Base-by-base conservation (phyloP, 2,329 filamentous ascomycete genomes). In the Cytospora piceae region DNA sequence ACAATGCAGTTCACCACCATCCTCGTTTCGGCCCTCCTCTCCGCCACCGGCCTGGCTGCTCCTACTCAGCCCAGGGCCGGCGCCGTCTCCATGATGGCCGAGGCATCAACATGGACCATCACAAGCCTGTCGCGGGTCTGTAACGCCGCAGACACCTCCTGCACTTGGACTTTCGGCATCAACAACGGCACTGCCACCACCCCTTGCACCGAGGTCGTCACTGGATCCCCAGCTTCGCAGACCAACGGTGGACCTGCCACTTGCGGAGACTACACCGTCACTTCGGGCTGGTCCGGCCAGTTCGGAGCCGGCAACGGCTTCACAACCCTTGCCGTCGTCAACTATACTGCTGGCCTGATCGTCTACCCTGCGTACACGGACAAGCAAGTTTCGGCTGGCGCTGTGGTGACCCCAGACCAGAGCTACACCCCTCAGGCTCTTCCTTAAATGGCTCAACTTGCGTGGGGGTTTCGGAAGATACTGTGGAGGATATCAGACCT, bases 341-440 rank as follows among this genome's bases (percentile, higher is more conserved):
- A 84, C 74, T 74, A 77, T 68, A 68, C 69, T 60, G 73, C 77
- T 70, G 74, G 74, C 57, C 75, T 78, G 68, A 86, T 86, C 64
- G 73, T 79, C 67, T 87, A 77, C 75, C 83, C 84, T 34, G 77
- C 81, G 51, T 87, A 86, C 72, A 83, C 79, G 70, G 85, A 87
- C 70, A 77, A 75, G 60, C 77, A 85, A 75, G 75, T 86, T 27
- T 74, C 72, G 14, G 73, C 69, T 52, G 82, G 80, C 58, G 72
- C 76, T 61, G 77, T 78, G 46, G 82, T 85, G 69, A 78, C 74
- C 61, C 83, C 83, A 24, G 78, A 85, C 75, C 78, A 81, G 77
- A 78, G 76, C 73, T 83, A 82, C 71, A 69, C 78, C 29, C 66
- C 66, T 6, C 63, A 64, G 55, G 42, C 61, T 17, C 42, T 63